Evolutionary conservation across 768 basidiomycete species (phyloP).

Genomic region (Megacollybia marginata): DNA sequence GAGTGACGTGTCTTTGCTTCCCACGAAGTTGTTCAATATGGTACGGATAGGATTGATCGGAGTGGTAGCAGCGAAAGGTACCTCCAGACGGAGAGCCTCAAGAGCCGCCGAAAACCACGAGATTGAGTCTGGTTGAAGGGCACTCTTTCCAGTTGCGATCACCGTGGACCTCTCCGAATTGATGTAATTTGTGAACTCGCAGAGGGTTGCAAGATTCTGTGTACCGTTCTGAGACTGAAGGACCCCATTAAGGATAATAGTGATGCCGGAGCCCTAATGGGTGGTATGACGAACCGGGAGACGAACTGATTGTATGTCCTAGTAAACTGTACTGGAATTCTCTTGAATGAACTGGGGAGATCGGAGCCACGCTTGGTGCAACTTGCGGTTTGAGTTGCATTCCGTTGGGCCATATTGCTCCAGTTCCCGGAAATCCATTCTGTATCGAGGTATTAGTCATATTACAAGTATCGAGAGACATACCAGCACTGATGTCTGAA

Average conservation of each 20-base stretch:
- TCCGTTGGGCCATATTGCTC: too few relatives aligned
- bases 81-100: slow-evolving; percentile 43
- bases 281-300: too few relatives aligned
- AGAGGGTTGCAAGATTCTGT: slow-evolving; percentile 39
- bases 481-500: too few relatives aligned
- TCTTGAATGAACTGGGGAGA: too few relatives aligned
- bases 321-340: too few relatives aligned
- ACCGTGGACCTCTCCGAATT: slow-evolving; percentile 56
- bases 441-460: too few relatives aligned
- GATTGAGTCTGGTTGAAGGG: slow-evolving; percentile 47
- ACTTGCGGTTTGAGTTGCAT: too few relatives aligned
- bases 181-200: slow-evolving; percentile 63
- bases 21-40: slow-evolving; percentile 67
- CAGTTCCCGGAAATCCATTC: too few relatives aligned
- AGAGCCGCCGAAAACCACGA: slow-evolving; percentile 65
- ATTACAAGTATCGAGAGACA: too few relatives aligned
- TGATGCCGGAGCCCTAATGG: too few relatives aligned
- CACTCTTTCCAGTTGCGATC: slow-evolving; percentile 51
- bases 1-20: slow-evolving; percentile 42
- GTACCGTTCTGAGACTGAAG: slow-evolving; percentile 45
- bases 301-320: too few relatives aligned
- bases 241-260: slow-evolving; percentile 49
- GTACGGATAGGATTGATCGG: slow-evolving; percentile 57
- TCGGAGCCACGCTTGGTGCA: too few relatives aligned
- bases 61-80: slow-evolving; percentile 47